Base-by-base conservation (phyloP, 768 basidiomycete genomes). In the Boletus pseudo-olivaceus region DNA sequence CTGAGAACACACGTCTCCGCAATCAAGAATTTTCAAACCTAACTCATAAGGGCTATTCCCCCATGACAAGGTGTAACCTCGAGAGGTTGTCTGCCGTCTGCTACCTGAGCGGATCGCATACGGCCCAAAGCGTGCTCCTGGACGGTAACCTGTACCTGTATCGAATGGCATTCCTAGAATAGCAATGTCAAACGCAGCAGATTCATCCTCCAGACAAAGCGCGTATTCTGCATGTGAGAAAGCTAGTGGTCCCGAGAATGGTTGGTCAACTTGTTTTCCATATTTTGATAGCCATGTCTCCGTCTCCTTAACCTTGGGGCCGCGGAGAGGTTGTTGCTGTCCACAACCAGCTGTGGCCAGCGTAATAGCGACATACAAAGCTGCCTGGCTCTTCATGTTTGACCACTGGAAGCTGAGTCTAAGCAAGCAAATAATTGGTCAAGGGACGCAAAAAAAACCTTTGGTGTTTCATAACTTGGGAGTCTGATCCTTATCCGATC, bases 91-190 rank as follows among this genome's bases (percentile, higher is more conserved):
- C 61, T 89, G 87, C 9, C 86, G 76, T 44, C 88, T 76, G 64
- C 86, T 87, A 3, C 90, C 90, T 5, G 85, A 85, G 40, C 93
- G 83, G 59, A 95, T 90, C 9, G 85, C 93, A 65, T 82, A 83
- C 1, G 92, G 92, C 8, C 93, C 93, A 72, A 95, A 95, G 9
- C 93, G 82, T 12, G 92, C 92, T 5, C 91, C 92, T 17, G 70
- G 75, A 6, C 80, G 71, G 54, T 75, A 81, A 1, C 68, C 66
- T 11, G 84, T 82, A 1, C 74, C 78, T 1, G 88, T 91, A 61
- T 91, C 87, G 61, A 90, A 90, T 0, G 88, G 88, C 75, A 89
- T 82, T 8, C 89, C 92, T 6, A 95, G 71, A 35, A 95, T 67
- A 1, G 88, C 91, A 49, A 95, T 83, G 68, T 94, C 64, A 29